These are phyloP conservation scores for Lactifluus echinatus DNA, from an alignment of 768 basidiomycete genomes.

Conservation along the genomic window DNA sequence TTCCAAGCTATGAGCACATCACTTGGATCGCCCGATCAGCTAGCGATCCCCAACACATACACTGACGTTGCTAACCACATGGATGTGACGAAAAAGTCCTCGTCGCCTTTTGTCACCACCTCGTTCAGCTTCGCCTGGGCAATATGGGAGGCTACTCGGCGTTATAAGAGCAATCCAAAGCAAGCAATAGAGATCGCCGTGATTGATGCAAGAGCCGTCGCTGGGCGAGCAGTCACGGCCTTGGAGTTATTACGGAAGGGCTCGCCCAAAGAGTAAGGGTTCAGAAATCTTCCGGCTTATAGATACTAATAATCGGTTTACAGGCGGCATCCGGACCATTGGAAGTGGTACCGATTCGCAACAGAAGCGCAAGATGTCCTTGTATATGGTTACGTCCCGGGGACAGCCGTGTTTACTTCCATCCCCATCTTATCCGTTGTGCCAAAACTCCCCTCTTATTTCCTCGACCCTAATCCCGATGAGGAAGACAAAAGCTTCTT, in stretches of 20 bases:
- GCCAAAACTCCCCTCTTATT: constrained; percentile 65
- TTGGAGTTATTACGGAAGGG: constrained; percentile 51
- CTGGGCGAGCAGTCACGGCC: constrained; percentile 52
- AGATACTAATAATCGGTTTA: constrained; percentile 8
- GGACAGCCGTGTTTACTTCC: constrained; percentile 56
- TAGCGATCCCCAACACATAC: constrained; percentile 34
- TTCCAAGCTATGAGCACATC: constrained; percentile 20
- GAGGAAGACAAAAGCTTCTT: constrained; percentile 31
- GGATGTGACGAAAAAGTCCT: constrained; percentile 68
- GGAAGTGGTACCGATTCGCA: constrained; percentile 71
- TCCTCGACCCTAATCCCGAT: constrained; percentile 33
- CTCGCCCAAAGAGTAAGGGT: constrained; percentile 45
- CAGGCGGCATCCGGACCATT: constrained; percentile 55
- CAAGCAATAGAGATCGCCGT: constrained; percentile 72
- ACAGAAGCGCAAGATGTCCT: constrained; percentile 72
- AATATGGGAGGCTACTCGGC: constrained; percentile 70
- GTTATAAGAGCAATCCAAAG: constrained; percentile 65
- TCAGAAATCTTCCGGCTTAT: neutral
- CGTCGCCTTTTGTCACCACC: constrained; percentile 62
- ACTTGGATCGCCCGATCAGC: constrained; percentile 18
- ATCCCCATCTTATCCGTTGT: constrained; percentile 58
- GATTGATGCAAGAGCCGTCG: constrained; percentile 58
- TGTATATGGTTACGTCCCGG: constrained; percentile 59
- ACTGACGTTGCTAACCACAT: constrained; percentile 59
- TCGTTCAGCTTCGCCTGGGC: constrained; percentile 81